Conservation (phyloP, 768 basidiomycete genomes). For the Lenzites betulinus region DNA sequence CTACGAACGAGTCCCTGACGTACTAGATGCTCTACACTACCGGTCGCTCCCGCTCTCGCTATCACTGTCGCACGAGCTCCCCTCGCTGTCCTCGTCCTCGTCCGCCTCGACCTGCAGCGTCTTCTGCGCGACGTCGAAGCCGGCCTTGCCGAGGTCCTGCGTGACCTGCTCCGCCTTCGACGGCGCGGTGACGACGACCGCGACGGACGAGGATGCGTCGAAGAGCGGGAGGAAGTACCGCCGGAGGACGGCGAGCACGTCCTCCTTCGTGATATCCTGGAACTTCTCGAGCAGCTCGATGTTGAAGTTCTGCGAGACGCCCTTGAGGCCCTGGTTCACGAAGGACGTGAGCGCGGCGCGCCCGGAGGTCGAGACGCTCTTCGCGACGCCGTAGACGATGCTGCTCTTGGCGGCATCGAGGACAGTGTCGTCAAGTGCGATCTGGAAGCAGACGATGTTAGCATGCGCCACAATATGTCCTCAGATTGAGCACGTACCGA, state of each 20-base stretch:
- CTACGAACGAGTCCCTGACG: neutral
- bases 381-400: constrained; percentile 82
- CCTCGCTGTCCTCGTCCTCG: constrained; percentile 46
- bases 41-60: constrained; percentile 16
- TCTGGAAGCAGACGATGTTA: constrained; percentile 44
- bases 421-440: constrained; percentile 75
- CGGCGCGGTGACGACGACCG: constrained; percentile 81
- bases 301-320: constrained; percentile 72
- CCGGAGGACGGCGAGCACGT: constrained; percentile 68
- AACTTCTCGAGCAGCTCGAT: constrained; percentile 77
- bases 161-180: constrained; percentile 75
- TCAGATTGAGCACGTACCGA: constrained; percentile 51
- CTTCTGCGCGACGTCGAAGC: constrained; percentile 78
- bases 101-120: constrained; percentile 60
- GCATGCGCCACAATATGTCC: neutral
- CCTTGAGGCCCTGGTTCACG: constrained; percentile 88
- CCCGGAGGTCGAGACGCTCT: constrained; percentile 80
- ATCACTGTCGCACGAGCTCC: constrained; percentile 20
- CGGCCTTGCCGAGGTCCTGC: constrained; percentile 59
- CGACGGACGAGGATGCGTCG: constrained; percentile 70
- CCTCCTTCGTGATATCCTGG: constrained; percentile 76
- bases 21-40: constrained; percentile 8
- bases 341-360: constrained; percentile 86
- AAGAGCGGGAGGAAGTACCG: constrained; percentile 88
- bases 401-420: constrained; percentile 92